These are phyloP conservation scores for Heterobasidion irregulare DNA, from an alignment of 1,284 basidiomycete genomes.

Conservation along the genomic window DNA sequence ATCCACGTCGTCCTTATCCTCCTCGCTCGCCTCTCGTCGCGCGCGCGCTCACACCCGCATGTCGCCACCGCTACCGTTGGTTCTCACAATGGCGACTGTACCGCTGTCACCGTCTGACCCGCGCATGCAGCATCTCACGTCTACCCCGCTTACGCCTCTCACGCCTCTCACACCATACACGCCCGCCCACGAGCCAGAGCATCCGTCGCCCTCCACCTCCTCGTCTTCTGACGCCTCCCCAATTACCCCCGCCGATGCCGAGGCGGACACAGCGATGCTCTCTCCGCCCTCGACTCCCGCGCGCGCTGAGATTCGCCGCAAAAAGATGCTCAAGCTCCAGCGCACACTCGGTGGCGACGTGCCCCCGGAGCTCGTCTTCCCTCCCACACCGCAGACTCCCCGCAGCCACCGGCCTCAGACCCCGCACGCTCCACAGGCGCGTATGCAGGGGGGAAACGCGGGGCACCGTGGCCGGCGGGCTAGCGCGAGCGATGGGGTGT, in stretches of 20 bases:
- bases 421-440: too few relatives aligned
- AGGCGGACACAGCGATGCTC: not conserved
- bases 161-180: conserved; percentile 12
- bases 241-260: not conserved
- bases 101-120: conserved; percentile 15
- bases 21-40: conserved; percentile 8
- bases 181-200: not conserved
- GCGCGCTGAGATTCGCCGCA: conserved; percentile 8
- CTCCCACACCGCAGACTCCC: not conserved
- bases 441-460: too few relatives aligned
- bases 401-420: not conserved
- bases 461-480: too few relatives aligned
- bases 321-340: conserved; percentile 16
- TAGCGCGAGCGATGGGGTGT: too few relatives aligned
- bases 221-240: not conserved
- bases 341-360: not conserved
- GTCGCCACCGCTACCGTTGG: conserved; percentile 17
- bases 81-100: conserved; percentile 21
- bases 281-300: conserved; percentile 16
- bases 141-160: conserved; percentile 8
- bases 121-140: conserved; percentile 2
- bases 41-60: conserved; percentile 6
- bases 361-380: not conserved
- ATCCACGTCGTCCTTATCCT: not conserved
- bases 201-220: not conserved